Evolutionary conservation across 1,284 basidiomycete genomes (phyloP).

Genomic region (Violaceomyces palustris): DNA sequence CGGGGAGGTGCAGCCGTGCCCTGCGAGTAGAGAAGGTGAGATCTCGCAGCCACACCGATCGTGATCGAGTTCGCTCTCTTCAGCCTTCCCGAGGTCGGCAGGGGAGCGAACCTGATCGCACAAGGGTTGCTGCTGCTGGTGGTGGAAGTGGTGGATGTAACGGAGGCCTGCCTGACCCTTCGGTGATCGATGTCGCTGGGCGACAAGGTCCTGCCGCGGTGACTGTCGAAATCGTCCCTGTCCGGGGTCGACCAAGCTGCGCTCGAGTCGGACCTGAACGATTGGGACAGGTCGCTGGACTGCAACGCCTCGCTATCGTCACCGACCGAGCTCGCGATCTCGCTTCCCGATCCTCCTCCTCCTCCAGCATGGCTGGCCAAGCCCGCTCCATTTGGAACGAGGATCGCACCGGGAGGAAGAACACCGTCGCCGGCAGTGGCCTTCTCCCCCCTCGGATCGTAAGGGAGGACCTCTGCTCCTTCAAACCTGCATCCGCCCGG

Average conservation of each 20-base stretch:
- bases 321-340: conserved; percentile 13
- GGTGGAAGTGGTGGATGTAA: conserved; percentile 4
- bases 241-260: conserved; percentile 4
- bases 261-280: conserved; percentile 8
- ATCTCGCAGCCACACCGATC: conserved; percentile 44
- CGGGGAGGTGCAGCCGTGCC: conserved; percentile 24
- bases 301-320: conserved; percentile 12
- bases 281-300: conserved; percentile 6
- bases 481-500: conserved; percentile 10
- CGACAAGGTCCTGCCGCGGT: neutral
- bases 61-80: conserved; percentile 49
- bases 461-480: conserved; percentile 34
- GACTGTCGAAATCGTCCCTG: neutral
- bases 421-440: conserved; percentile 35
- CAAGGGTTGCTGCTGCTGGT: conserved; percentile 17
- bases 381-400: too few species aligned
- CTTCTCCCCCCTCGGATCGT: conserved; percentile 34
- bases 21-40: conserved; percentile 43
- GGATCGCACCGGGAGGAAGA: conserved; percentile 11
- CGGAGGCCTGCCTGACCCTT: conserved; percentile 8
- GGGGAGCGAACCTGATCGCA: conserved; percentile 43
- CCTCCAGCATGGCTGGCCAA: too few species aligned
- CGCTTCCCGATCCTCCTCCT: too few species aligned
- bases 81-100: conserved; percentile 35
- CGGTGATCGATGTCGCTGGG: neutral